A percentile compares a stretch with the other conserved stretches of the same genome.
Evolutionary conservation across 345 rosid genomes (phyloP).

Genomic region (Salix brachista): DNA sequence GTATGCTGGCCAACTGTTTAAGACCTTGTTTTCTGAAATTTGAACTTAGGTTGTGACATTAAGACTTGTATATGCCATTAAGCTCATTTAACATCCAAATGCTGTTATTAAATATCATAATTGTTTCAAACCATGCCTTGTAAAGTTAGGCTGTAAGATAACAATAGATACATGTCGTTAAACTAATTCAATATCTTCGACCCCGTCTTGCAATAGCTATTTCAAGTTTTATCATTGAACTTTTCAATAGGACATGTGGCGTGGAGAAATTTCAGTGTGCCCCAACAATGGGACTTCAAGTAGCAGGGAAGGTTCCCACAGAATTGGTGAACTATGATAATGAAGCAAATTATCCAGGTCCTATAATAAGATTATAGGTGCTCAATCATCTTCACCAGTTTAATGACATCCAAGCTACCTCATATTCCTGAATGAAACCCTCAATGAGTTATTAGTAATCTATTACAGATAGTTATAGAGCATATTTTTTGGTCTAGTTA

Average conservation of each 20-base stretch:
- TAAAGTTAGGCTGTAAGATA: too few species aligned
- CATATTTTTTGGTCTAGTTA: neutral
- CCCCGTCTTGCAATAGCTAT: neutral
- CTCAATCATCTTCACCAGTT: neutral
- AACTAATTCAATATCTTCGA: neutral
- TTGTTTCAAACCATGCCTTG: too few species aligned
- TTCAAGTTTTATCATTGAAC: too few species aligned
- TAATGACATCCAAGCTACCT: neutral
- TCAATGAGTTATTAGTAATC: neutral
- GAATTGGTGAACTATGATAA: neutral
- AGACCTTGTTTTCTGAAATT: neutral
- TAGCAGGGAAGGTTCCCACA: neutral
- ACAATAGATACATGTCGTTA: neutral
- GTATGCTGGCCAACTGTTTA: neutral
- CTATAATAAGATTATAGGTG: neutral
- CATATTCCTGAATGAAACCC: neutral
- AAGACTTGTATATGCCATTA: too few species aligned
- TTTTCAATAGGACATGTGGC: too few species aligned
- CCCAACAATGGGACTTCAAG: too few species aligned
- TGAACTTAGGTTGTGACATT: too few species aligned
- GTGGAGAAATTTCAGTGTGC: too few species aligned
- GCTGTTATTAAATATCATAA: too few species aligned
- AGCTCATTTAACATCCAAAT: too few species aligned
- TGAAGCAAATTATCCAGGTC: neutral
- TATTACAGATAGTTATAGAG: neutral